These are phyloP conservation scores for Chytriomyces hyalinus DNA, from an alignment of 192 early-diverging fungal species.

Conservation along the genomic window DNA sequence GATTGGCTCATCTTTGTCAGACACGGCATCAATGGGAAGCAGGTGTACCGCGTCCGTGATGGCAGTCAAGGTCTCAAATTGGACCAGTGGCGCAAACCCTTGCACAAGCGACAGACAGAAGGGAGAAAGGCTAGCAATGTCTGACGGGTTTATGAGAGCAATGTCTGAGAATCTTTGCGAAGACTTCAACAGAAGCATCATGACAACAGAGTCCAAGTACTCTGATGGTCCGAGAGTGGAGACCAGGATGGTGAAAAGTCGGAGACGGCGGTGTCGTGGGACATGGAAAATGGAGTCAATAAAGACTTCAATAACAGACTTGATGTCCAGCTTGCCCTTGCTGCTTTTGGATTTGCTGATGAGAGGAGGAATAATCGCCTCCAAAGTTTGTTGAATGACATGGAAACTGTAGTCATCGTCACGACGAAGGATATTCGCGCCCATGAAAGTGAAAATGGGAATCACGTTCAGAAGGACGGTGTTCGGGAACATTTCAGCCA, in stretches of 20 bases:
- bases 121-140: constrained; percentile 70
- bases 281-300: constrained; percentile 90
- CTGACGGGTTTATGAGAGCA: constrained; percentile 47
- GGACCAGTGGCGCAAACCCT: constrained; percentile 69
- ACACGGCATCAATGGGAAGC: constrained; percentile 32
- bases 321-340: constrained; percentile 56
- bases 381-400: constrained; percentile 88
- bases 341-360: constrained; percentile 42
- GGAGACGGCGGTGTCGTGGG: constrained; percentile 86
- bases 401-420: constrained; percentile 97
- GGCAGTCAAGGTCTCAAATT: constrained; percentile 66
- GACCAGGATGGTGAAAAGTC: constrained; percentile 84
- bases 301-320: constrained; percentile 86
- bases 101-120: constrained; percentile 77
- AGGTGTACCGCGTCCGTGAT: constrained; percentile 52
- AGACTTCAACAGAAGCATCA: constrained; percentile 74
- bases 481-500: constrained; percentile 81
- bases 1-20: neutral
- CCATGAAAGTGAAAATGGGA: constrained; percentile 98
- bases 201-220: constrained; percentile 75
- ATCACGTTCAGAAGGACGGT: constrained; percentile 90
- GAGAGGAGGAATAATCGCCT: constrained; percentile 85
- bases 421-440: constrained; percentile 89
- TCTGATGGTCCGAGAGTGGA: constrained; percentile 76
- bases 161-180: constrained; percentile 60